These are phyloP conservation scores for Pyrenophora seminiperda DNA, from an alignment of 2,329 filamentous ascomycete genomes.

Conservation along the genomic window DNA sequence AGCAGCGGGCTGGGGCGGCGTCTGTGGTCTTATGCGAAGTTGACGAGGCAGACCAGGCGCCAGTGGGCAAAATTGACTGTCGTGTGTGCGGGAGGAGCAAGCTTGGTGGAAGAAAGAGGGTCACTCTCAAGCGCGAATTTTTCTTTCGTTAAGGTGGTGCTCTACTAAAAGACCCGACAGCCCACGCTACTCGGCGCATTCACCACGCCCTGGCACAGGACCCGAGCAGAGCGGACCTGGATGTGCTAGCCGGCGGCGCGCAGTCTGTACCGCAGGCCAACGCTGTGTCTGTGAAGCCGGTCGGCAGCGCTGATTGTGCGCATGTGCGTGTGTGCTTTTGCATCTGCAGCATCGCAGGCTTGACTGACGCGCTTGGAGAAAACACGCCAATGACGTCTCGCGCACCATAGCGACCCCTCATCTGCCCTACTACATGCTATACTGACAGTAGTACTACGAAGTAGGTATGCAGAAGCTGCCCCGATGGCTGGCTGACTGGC, in stretches of 20 bases:
- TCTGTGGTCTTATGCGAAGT: constrained; percentile 30
- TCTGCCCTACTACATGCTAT: constrained; percentile 4
- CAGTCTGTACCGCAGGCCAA: constrained; percentile 1
- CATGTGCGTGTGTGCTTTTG: not conserved
- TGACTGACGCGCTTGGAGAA: constrained; percentile 11
- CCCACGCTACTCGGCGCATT: constrained; percentile 24
- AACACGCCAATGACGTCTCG: constrained; percentile 26
- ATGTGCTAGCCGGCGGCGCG: constrained; percentile 1
- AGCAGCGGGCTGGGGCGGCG: constrained; percentile 31
- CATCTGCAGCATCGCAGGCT: constrained; percentile 8
- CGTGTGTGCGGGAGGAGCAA: constrained; percentile 41
- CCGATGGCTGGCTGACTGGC: constrained; percentile 2
- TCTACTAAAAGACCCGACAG: constrained; percentile 17
- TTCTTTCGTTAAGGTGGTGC: constrained; percentile 24
- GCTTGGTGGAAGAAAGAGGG: constrained; percentile 33
- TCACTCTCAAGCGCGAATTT: constrained; percentile 29
- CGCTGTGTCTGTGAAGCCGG: not conserved
- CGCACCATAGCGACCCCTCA: constrained; percentile 17
- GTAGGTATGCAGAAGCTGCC: constrained; percentile 3
- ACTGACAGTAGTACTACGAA: too few relatives aligned
- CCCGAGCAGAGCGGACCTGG: constrained; percentile 25
- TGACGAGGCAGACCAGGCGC: constrained; percentile 34
- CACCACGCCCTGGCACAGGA: constrained; percentile 14
- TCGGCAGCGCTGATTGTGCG: not conserved
- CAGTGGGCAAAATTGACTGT: constrained; percentile 40